phyloP scores from a whole-genome alignment of 2,329 filamentous ascomycete species.

The Pseudogymnoascus sp. region DNA sequence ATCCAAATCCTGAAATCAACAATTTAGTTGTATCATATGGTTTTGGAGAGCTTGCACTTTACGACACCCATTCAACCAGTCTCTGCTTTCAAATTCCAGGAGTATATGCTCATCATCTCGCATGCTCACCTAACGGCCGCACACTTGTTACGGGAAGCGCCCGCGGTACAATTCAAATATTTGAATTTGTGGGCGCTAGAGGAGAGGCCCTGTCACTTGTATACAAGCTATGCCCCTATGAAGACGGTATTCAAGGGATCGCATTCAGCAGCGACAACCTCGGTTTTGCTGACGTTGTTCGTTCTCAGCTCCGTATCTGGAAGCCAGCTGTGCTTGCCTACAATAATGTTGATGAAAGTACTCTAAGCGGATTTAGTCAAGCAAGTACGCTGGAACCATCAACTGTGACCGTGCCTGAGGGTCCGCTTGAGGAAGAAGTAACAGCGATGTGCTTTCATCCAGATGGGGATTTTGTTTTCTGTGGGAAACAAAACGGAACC shows the following conservation, averaged over 20 bases:
- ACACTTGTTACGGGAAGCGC: not conserved
- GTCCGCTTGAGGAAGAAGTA: constrained; percentile 17
- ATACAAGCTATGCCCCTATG: constrained; percentile 26
- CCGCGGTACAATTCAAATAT: not conserved
- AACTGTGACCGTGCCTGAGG: constrained; percentile 13
- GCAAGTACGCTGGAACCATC: not conserved
- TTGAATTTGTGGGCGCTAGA: not conserved
- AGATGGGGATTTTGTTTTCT: constrained; percentile 19
- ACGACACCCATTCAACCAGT: not conserved
- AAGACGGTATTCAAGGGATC: constrained; percentile 24
- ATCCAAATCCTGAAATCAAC: not conserved
- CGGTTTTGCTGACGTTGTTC: constrained; percentile 28
- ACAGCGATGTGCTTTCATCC: constrained; percentile 15
- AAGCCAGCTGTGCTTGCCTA: constrained; percentile 27
- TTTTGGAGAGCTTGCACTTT: not conserved
- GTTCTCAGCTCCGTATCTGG: constrained; percentile 29
- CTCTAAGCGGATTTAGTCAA: constrained; percentile 12
- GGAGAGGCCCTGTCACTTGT: constrained; percentile 19
- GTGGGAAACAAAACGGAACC: constrained; percentile 23
- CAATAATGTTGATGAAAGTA: constrained; percentile 19
- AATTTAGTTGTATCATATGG: not conserved
- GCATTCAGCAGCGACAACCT: constrained; percentile 27
- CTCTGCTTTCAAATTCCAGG: not conserved
- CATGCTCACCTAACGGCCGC: not conserved
- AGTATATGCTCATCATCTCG: not conserved